phyloP scores from a whole-genome alignment of 768 basidiomycete genomes.

The Psilocybe cubensis region DNA sequence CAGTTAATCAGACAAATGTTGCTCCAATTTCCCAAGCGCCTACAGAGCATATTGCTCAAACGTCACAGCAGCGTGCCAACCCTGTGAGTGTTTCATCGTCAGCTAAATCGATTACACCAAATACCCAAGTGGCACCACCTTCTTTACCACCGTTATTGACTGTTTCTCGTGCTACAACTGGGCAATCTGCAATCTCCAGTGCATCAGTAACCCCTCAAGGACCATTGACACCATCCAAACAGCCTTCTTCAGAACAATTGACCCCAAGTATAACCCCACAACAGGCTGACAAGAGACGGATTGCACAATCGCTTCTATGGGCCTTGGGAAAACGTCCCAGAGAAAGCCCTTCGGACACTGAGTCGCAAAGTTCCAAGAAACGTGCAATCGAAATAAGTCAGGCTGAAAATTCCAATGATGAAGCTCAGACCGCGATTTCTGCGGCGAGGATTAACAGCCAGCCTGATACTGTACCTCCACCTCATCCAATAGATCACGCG shows the following conservation, averaged over 20 bases:
- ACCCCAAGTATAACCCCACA: conserved; percentile 32
- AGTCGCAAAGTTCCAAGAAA: conserved; percentile 22
- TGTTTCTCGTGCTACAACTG: neutral
- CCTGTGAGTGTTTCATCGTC: too few species aligned
- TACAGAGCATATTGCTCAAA: too few species aligned
- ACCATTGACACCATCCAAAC: neutral
- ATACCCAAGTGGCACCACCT: neutral
- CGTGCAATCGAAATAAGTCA: conserved; percentile 16
- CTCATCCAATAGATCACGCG: too few species aligned
- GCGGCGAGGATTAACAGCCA: neutral
- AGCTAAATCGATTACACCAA: too few species aligned
- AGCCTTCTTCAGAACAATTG: neutral
- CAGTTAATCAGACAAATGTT: neutral
- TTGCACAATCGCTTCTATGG: conserved; percentile 61
- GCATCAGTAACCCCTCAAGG: neutral
- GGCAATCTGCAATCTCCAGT: neutral
- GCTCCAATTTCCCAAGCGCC: too few species aligned
- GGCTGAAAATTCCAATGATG: too few species aligned
- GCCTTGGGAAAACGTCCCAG: conserved; percentile 46
- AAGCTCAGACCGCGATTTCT: neutral
- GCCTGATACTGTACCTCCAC: neutral
- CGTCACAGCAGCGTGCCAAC: too few species aligned
- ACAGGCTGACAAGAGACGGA: conserved; percentile 50
- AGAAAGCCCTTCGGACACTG: conserved; percentile 4
- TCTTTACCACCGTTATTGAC: neutral